Conservation (phyloP, 163 green algal species). For the Prototheca stagnorum region DNA sequence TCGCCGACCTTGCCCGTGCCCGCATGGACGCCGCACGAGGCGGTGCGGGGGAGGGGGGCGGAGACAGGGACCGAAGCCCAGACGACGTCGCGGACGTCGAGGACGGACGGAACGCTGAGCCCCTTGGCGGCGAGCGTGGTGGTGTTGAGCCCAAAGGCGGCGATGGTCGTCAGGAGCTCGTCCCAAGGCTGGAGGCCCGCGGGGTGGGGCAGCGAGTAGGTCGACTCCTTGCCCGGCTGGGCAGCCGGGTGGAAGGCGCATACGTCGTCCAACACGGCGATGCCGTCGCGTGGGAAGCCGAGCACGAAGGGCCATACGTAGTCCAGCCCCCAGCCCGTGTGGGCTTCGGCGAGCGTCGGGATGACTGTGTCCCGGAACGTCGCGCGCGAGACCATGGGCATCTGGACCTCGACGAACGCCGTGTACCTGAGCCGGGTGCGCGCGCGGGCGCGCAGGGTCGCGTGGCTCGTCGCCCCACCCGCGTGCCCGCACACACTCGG, state of each 20-base stretch:
- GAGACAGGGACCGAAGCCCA: no score
- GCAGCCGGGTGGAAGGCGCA: slow-evolving; percentile 17
- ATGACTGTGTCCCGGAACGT: background rate
- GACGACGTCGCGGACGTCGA: no score
- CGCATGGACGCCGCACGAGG: no score
- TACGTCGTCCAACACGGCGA: slow-evolving; percentile 21
- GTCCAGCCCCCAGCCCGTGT: slow-evolving; percentile 8
- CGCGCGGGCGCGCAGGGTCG: no score
- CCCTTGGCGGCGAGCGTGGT: background rate
- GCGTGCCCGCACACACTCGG: background rate
- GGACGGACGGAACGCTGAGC: no score
- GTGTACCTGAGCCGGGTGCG: background rate
- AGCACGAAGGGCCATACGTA: slow-evolving; percentile 25
- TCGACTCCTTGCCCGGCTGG: background rate
- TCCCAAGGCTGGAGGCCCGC: background rate
- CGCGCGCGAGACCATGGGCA: background rate
- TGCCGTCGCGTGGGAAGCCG: slow-evolving; percentile 11
- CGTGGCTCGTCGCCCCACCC: background rate
- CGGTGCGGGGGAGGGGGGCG: no score
- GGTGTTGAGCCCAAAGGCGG: background rate
- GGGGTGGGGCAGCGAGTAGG: background rate
- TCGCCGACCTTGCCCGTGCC: no score
- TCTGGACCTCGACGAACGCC: slow-evolving; percentile 1
- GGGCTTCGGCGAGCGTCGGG: background rate
- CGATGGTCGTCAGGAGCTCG: background rate